Base-by-base conservation (phyloP, 2,329 filamentous ascomycete species). In the Nothophoma quercina region DNA sequence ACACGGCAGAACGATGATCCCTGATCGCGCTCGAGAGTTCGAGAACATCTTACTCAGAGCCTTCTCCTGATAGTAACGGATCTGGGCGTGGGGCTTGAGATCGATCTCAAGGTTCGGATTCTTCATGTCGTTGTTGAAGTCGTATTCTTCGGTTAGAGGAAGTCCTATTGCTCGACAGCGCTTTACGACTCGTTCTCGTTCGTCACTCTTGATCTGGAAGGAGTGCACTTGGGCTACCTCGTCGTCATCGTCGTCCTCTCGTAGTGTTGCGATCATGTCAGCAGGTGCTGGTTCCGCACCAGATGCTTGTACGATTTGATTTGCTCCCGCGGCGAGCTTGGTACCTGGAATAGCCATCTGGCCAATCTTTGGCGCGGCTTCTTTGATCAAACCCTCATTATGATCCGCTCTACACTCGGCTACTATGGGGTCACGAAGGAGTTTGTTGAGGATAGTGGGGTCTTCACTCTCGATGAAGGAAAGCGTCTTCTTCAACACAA, bases 1-100 rank as follows among this genome's bases (percentile, higher is more conserved):
- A 72, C 95, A 99, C 15, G 95, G 95, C 64, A 99, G 77, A 49
- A 99, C 95, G 54, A 99, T 99, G 62, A 99, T 96, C 51, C 95
- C 95, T 74, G 92, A 97, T 78, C 96, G 95, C 12, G 95, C 95
- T 75, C 95, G 88, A 41, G 93, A 93, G 70, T 99, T 99, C 70
- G 95, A 93, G 72, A 99, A 99, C 95, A 99, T 99, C 75, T 99
- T 99, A 78, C 91, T 96, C 8, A 99, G 80, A 61, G 92, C 96
- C 78, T 97, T 96, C 75, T 99, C 95, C 72, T 99, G 95, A 65
- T 99, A 99, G 79, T 85, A 88, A 71, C 93, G 87, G 71, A 98
- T 98, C 68, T 93, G 89, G 0, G 93, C 93, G 50, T 88, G 88
- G 0, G 93, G 93, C 64, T 90, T 90, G 40, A 98, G 80, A 72